phyloP scores from a whole-genome alignment of 1,284 basidiomycete genomes.

The Agaricales sp. region DNA sequence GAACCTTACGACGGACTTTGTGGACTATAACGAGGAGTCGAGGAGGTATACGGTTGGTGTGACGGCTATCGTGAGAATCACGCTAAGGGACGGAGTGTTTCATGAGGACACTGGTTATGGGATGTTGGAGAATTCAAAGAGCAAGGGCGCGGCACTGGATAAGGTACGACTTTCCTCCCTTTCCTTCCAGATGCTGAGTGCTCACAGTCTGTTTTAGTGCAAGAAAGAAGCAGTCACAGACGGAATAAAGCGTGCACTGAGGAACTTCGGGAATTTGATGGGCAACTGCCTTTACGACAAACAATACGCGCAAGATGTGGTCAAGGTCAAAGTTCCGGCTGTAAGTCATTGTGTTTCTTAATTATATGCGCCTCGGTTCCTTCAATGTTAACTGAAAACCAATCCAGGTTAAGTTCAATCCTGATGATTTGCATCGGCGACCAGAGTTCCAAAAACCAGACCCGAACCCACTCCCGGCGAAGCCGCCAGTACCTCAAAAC shows the following conservation, averaged over 20 bases:
- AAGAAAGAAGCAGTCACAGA: constrained; percentile 99
- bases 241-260: constrained; percentile 81
- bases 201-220: constrained; percentile 41
- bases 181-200: background rate
- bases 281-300: constrained; percentile 97
- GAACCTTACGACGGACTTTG: constrained; percentile 65
- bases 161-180: constrained; percentile 53
- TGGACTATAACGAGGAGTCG: constrained; percentile 63
- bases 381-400: background rate
- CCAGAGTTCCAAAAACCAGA: constrained; percentile 58
- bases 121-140: constrained; percentile 73
- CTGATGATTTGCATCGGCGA: constrained; percentile 61
- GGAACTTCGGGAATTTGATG: constrained; percentile 89
- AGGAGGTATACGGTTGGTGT: constrained; percentile 68
- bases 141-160: constrained; percentile 81
- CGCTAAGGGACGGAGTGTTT: constrained; percentile 78
- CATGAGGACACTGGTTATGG: constrained; percentile 96
- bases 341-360: constrained; percentile 42
- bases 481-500: background rate
- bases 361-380: background rate
- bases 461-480: background rate
- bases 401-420: constrained; percentile 73
- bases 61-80: constrained; percentile 80
- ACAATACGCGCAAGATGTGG: constrained; percentile 72
- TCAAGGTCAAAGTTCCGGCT: constrained; percentile 75